A percentile compares a stretch with the other conserved stretches of the same genome.
These are phyloP conservation scores for Bimuria novae-zelandiae DNA, from an alignment of 2,329 filamentous ascomycete genomes.

Conservation along the genomic window DNA sequence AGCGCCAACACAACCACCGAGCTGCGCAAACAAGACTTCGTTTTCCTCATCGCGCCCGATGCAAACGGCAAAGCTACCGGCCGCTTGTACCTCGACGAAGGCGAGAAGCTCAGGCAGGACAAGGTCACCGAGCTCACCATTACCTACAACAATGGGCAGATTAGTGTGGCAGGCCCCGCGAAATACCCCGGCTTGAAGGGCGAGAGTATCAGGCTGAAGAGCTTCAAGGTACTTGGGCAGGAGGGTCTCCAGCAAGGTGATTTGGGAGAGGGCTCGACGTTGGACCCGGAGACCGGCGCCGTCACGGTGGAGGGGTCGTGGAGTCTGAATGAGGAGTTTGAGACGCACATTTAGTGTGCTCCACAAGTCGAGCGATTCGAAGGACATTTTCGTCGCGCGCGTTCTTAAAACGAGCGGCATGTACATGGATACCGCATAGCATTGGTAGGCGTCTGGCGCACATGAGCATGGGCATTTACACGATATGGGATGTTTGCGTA, in stretches of 20 bases:
- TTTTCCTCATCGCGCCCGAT: slow-evolving; percentile 70
- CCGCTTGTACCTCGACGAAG: slow-evolving; percentile 77
- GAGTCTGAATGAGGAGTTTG: slow-evolving; percentile 30
- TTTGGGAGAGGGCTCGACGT: slow-evolving; percentile 16
- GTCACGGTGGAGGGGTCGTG: slow-evolving; percentile 35
- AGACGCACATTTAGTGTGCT: slow-evolving; percentile 21
- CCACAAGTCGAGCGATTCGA: too few species aligned
- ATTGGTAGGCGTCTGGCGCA: too few species aligned
- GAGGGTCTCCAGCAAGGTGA: slow-evolving; percentile 5
- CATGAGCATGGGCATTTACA: too few species aligned
- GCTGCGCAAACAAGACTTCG: slow-evolving; percentile 68
- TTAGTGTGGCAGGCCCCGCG: slow-evolving; percentile 48
- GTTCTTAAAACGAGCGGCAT: too few species aligned
- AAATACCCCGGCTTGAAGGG: slow-evolving; percentile 47
- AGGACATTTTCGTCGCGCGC: not conserved
- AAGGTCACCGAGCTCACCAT: slow-evolving; percentile 64
- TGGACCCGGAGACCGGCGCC: slow-evolving; percentile 16
- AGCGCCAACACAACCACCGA: slow-evolving; percentile 66
- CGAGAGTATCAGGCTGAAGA: slow-evolving; percentile 32
- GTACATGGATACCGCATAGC: too few species aligned
- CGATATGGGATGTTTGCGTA: too few species aligned
- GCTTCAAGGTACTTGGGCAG: slow-evolving; percentile 38
- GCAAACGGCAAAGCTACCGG: slow-evolving; percentile 67
- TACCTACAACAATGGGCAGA: slow-evolving; percentile 57
- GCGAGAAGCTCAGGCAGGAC: slow-evolving; percentile 66